Evolutionary conservation across 2,329 filamentous ascomycete species (phyloP), one percentile per base, ranked within the genome.

Genomic region (Fusarium chlamydosporum): DNA sequence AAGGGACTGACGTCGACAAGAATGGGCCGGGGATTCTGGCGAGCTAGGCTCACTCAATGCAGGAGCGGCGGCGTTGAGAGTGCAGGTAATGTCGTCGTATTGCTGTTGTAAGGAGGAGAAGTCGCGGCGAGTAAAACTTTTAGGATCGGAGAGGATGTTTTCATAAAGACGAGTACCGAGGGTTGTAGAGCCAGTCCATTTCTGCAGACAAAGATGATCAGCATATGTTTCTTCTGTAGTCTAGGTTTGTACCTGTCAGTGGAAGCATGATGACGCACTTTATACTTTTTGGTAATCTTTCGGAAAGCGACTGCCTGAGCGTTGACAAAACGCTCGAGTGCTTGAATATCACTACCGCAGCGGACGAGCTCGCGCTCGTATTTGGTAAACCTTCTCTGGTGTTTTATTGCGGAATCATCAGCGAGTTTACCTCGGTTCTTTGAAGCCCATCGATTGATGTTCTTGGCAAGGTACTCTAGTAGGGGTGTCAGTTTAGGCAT

Each of bases 281-380:
- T 86, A 80, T 96, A 95, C 76, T 96, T 96, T 77, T 95, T 96
- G 34, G 94, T 82, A 37, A 96, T 90, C 80, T 96, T 96, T 56
- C 88, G 87, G 73, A 96, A 94, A 6, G 91, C 93, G 6, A 90
- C 87, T 11, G 89, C 84, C 76, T 96, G 93, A 3, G 91, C 91
- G 61, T 86, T 85, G 67, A 90, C 87, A 72, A 95, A 96, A 41
- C 92, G 88, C 35, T 88, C 86, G 7, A 96, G 82, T 6, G 87
- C 86, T 55, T 87, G 85, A 55, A 93, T 88, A 67, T 96, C 92
- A 68, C 92, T 87, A 45, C 89, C 89, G 67, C 91, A 92, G 55
- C 82, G 81, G 40, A 85, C 76, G 4, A 86, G 75, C 18, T 85
- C 82, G 18, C 82, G 80, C 68, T 87, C 84, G 68, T 86, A 86